Percentiles rank a stretch among this genome's conserved stretches.
Evolutionary conservation across 176 grass and related monocot species (phyloP).

Genomic region (sorghum (Sorghum bicolor)): Sorghum_bicolor_NCBIv3 NC_012879.2:1363501-1364000

Average conservation of each 20-base stretch:
- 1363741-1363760: neutral
- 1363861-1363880: neutral
- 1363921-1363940: conserved; percentile 60
- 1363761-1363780: neutral
- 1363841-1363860: neutral
- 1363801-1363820: neutral
- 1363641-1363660: conserved; percentile 35
- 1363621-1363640: conserved; percentile 20
- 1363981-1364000: conserved; percentile 76
- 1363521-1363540: neutral
- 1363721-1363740: neutral
- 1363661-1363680: conserved; percentile 30
- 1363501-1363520: neutral
- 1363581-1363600: neutral
- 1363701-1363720: neutral
- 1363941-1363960: conserved; percentile 68
- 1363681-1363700: conserved; percentile 8
- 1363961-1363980: conserved; percentile 75
- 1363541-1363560: conserved; percentile 37
- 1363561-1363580: conserved; percentile 20
- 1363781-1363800: neutral
- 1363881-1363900: conserved; percentile 20
- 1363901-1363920: conserved; percentile 76
- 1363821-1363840: neutral
- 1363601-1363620: conserved; percentile 28